These are phyloP conservation scores for Ampelomyces quisqualis DNA, from an alignment of 2,329 filamentous ascomycete species.

Conservation along the genomic window DNA sequence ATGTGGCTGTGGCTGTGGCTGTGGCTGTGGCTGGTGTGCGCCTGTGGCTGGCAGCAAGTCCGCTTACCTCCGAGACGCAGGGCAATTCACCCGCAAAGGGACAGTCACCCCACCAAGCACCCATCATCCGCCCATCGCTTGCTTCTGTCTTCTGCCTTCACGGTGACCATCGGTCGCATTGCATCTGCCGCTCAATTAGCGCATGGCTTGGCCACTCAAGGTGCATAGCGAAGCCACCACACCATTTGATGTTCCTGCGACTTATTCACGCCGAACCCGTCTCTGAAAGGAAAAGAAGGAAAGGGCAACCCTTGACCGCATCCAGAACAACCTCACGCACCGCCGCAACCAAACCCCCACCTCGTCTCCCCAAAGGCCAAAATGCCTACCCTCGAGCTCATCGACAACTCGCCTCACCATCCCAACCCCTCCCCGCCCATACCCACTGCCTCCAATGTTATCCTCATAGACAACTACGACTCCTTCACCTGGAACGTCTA, in stretches of 20 bases:
- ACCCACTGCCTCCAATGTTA: slow-evolving; percentile 79
- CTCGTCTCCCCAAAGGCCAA: slow-evolving; percentile 3
- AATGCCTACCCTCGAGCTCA: slow-evolving; percentile 53
- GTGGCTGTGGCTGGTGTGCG: slow-evolving; percentile 1
- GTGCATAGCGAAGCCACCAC: not conserved
- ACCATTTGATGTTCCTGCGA: not conserved
- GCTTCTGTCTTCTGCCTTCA: not conserved
- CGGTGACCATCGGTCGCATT: not conserved
- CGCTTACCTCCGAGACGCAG: slow-evolving; percentile 1
- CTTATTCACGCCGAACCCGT: not conserved
- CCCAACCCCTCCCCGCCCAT: slow-evolving; percentile 72
- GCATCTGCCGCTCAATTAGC: not conserved
- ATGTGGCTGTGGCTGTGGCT: slow-evolving; percentile 6
- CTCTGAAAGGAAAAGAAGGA: not conserved
- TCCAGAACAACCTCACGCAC: not conserved
- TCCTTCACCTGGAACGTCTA: slow-evolving; percentile 99
- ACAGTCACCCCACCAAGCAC: slow-evolving; percentile 15
- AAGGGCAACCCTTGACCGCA: not conserved
- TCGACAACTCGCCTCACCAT: slow-evolving; percentile 86
- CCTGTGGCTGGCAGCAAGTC: not conserved
- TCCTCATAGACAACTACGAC: slow-evolving; percentile 98
- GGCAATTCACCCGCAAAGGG: slow-evolving; percentile 12
- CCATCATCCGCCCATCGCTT: not conserved
- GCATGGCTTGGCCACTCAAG: not conserved
- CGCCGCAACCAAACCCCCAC: not conserved